Evolutionary conservation across 2,329 filamentous ascomycete species (phyloP), one percentile per base, ranked within the genome.

Genomic region (Colletotrichum incanum): DNA sequence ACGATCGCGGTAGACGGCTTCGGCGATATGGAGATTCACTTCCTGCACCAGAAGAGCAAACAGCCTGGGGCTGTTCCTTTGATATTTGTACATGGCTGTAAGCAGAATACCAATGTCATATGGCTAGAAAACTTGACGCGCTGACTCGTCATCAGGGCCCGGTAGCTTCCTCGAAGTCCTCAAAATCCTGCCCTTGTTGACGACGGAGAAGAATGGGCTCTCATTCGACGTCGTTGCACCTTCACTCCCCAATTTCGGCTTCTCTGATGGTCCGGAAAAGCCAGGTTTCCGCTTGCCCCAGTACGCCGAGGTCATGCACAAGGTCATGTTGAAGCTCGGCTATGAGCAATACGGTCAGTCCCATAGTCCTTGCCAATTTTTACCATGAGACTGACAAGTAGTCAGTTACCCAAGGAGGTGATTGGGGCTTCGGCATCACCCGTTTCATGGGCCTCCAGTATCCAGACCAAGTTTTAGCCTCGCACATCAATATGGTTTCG

Each of bases 361-460:
- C 34, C 73, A 26, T 1, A 26, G 1, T 18, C 78, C 26, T 76
- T 75, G 8, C 77, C 77, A 8, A 5, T 11, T 5, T 9, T 39
- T 11, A 2, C 6, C 0, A 3, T 0, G 64, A 16, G 2, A 1
- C 23, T 39, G n/a, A 50, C 59, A 43, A 77, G 78, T 82, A 1
- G 83, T 60, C 9, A 74, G 79, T 84, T 8, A 87, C 85, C 0
- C 89, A 93, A 80, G 91, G 91, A 74, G 93, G 93, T 37, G 92
- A 94, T 77, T 94, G 91, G 92, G 93, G 92, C 23, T 90, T 86
- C 77, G 85, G 87, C 75, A 88, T 94, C 75, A 91, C 91, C 14
- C 87, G 92, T 3, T 80, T 86, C 12, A 87, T 95, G 67, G 89
- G 88, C 0, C 78, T 87, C 7, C 79, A 88, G 2, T 93, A 92